Base-by-base conservation (phyloP, 345 rosid species). In the Citrus mangshanensis region DNA sequence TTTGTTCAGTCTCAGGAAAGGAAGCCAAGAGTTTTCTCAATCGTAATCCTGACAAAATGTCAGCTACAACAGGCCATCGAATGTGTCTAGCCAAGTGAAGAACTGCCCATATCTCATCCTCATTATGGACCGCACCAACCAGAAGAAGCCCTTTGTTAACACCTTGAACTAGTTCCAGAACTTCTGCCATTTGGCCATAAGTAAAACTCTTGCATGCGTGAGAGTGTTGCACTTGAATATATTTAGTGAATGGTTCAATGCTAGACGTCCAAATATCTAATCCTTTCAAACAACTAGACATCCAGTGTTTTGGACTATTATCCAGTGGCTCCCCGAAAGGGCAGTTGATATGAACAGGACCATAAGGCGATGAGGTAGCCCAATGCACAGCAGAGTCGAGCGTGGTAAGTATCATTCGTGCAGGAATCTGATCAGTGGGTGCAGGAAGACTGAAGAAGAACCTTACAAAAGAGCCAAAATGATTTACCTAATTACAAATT, bases 281-380 rank as follows among this genome's bases (percentile, higher is more conserved):
- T 72, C 98, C 97, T 62, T 86, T 86, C 88, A 95, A 80, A 89
- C 99, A 95, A 87, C 87, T 87, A 21, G 69, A 40, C 79, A 80
- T 82, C 99, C 99, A 93, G 72, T 78, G 76, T 25, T 82, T 76
- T 60, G 85, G 90, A 79, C 88, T 86, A 80, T 75, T 84, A 74
- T 95, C 94, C 80, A 93, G 79, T 35, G 99, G 97, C 81, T 95
- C 99, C 87, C 99, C 87, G 71, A 92, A 95, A 81, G 97, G 85
- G 84, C 98, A 95, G 83, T 95, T 95, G 34, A 95, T 85, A 85
- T 95, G 99, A 86, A 95, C 98, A 25, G 99, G 99, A 25, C 99
- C 99, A 85, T 76, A 73, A 60, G 93, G 92, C 59, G 87, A 84
- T 54, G 90, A 85, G 27, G 88, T 91, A 60, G 99, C 95, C 91